Evolutionary conservation across 768 basidiomycete species (phyloP).

Genomic region (Mycena latifolia): DNA sequence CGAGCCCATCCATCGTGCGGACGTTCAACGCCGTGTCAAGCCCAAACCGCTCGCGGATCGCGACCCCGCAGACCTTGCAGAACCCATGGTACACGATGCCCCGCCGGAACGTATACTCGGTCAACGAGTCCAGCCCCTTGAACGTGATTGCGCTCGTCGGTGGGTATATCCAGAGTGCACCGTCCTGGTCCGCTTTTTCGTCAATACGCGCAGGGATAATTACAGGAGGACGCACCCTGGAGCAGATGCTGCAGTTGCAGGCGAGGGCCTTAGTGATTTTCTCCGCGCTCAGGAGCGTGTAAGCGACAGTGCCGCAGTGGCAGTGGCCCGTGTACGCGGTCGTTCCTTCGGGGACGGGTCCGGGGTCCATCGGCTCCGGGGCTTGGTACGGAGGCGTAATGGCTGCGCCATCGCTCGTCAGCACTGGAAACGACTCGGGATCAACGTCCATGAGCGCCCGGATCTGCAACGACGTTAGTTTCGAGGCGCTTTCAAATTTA

Average conservation of each 20-base stretch:
- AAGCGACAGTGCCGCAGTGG: slow-evolving; percentile 21
- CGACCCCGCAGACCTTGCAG: slow-evolving; percentile 20
- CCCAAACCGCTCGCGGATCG: slow-evolving; percentile 11
- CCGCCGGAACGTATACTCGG: slow-evolving; percentile 17
- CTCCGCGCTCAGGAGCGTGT: slow-evolving; percentile 18
- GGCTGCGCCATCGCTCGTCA: slow-evolving; percentile 5
- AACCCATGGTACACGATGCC: slow-evolving; percentile 15
- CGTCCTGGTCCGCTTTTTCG: slow-evolving; percentile 19
- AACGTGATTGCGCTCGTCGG: background rate
- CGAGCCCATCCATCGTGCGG: slow-evolving; percentile 21
- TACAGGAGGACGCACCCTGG: slow-evolving; percentile 2
- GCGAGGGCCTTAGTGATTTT: slow-evolving; percentile 3
- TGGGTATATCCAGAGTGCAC: slow-evolving; percentile 25
- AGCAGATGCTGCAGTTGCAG: slow-evolving; percentile 27
- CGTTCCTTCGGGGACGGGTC: slow-evolving; percentile 8
- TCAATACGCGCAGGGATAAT: too few relatives aligned
- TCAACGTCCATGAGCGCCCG: slow-evolving; percentile 24
- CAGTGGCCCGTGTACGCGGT: slow-evolving; percentile 12
- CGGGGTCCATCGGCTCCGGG: slow-evolving; percentile 3
- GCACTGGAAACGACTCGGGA: background rate
- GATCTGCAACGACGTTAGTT: slow-evolving; percentile 1
- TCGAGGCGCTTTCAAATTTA: too few relatives aligned
- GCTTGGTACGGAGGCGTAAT: slow-evolving; percentile 1
- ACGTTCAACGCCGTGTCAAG: slow-evolving; percentile 14
- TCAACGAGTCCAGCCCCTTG: slow-evolving; percentile 10